Percentiles rank a stretch among this genome's conserved stretches.
phyloP scores from a whole-genome alignment of 805 yeast species.

The Saturnispora diversa region DNA sequence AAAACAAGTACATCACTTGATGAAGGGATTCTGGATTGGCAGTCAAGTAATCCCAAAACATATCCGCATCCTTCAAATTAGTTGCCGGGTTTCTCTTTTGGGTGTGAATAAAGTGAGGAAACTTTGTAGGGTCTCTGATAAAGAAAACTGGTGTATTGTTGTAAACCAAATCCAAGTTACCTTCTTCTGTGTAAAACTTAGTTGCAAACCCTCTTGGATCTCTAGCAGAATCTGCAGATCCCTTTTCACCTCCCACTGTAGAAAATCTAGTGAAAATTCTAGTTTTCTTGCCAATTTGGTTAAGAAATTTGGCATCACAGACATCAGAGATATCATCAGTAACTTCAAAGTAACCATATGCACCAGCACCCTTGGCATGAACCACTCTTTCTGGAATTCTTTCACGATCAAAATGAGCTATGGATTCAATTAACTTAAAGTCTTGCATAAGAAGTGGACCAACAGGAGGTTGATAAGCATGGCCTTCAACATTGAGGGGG shows the following conservation, averaged over 20 bases:
- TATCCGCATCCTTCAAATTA: constrained; percentile 68
- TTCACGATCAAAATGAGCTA: constrained; percentile 86
- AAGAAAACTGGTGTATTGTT: constrained; percentile 84
- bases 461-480: constrained; percentile 26
- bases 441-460: constrained; percentile 82
- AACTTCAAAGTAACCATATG: constrained; percentile 78
- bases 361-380: constrained; percentile 92
- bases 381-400: constrained; percentile 90
- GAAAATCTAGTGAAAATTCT: constrained; percentile 68
- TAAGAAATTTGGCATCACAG: constrained; percentile 62
- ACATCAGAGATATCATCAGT: constrained; percentile 77
- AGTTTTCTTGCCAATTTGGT: constrained; percentile 72
- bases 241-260: constrained; percentile 81
- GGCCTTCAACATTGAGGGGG: constrained; percentile 40
- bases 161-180: constrained; percentile 77
- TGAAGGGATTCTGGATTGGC: constrained; percentile 68
- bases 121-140: constrained; percentile 76
- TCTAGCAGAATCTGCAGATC: constrained; percentile 75
- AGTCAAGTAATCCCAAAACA: constrained; percentile 80
- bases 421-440: constrained; percentile 66
- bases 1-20: constrained; percentile 64
- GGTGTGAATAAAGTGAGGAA: constrained; percentile 83
- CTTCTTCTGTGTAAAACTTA: constrained; percentile 76
- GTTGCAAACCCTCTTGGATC: constrained; percentile 84
- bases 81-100: constrained; percentile 83